Evolutionary conservation across 805 yeast genomes (phyloP).

Genomic region (Candida nanaspora): DNA sequence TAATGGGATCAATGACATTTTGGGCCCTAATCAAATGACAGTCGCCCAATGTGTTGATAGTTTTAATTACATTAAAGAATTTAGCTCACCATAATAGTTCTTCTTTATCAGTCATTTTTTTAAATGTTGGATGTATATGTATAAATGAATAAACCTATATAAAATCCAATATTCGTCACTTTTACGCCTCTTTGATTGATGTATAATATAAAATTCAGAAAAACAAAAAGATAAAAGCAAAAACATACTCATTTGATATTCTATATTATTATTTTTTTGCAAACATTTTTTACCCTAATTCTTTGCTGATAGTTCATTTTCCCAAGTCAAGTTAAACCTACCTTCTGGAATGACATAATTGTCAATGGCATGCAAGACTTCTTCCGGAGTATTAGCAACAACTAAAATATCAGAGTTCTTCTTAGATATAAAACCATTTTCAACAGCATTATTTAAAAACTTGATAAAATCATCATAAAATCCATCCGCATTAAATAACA

Average conservation of each 20-base stretch:
- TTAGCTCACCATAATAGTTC: too few species aligned
- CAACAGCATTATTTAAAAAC: conserved; percentile 54
- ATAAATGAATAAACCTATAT: too few species aligned
- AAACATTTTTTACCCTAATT: too few species aligned
- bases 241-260: too few species aligned
- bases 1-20: conserved; percentile 44
- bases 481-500: conserved; percentile 71
- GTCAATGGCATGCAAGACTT: conserved; percentile 56
- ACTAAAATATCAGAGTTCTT: conserved; percentile 62
- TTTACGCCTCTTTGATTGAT: too few species aligned
- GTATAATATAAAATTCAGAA: too few species aligned
- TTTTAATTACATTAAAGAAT: conserved; percentile 43
- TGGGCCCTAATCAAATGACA: conserved; percentile 60
- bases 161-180: too few species aligned
- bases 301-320: conserved; percentile 11
- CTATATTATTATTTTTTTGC: too few species aligned
- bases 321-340: conserved; percentile 69
- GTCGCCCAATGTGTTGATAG: conserved; percentile 76
- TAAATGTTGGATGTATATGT: too few species aligned
- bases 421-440: conserved; percentile 59
- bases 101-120: too few species aligned
- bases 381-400: conserved; percentile 62
- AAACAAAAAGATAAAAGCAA: too few species aligned
- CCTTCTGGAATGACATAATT: conserved; percentile 64
- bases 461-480: conserved; percentile 64